Evolutionary conservation across 2,329 filamentous ascomycete species (phyloP).

Genomic region (Juglanconis juglandina): DNA sequence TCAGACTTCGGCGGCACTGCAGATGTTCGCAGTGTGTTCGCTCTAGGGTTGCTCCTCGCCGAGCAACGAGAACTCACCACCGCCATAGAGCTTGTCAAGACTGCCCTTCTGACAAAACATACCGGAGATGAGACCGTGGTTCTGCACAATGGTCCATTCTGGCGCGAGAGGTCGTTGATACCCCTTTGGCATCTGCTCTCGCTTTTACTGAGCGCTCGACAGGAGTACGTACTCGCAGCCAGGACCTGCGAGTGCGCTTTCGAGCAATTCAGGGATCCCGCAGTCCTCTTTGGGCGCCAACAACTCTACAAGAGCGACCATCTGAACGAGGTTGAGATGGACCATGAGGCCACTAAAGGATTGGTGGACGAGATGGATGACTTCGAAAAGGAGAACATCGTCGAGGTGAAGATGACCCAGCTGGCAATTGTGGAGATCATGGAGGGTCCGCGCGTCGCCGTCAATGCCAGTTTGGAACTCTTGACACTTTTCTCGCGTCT

Average conservation of each 20-base stretch:
- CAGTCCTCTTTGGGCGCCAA: constrained; percentile 64
- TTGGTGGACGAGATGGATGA: constrained; percentile 77
- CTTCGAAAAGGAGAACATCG: constrained; percentile 77
- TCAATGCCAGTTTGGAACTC: constrained; percentile 84
- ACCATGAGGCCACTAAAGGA: constrained; percentile 36
- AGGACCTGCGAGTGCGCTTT: constrained; percentile 87
- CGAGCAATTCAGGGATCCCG: constrained; percentile 76
- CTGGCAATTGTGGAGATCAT: constrained; percentile 77
- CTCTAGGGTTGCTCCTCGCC: constrained; percentile 78
- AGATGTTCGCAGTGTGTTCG: constrained; percentile 75
- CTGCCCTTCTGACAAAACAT: constrained; percentile 63
- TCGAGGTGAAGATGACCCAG: constrained; percentile 97
- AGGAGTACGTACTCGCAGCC: constrained; percentile 77
- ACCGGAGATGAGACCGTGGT: constrained; percentile 42
- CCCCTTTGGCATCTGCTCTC: constrained; percentile 90
- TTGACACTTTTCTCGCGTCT: constrained; percentile 76
- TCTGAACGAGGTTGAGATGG: constrained; percentile 53
- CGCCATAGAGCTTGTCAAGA: constrained; percentile 79
- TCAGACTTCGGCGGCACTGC: constrained; percentile 62
- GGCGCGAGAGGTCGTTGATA: constrained; percentile 65
- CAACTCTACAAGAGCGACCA: constrained; percentile 64
- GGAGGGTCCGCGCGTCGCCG: constrained; percentile 79
- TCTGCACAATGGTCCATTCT: constrained; percentile 47
- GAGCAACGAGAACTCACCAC: constrained; percentile 77
- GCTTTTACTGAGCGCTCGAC: constrained; percentile 77